phyloP scores from a whole-genome alignment of 2,329 filamentous ascomycete species.

The Penicillium sp. region DNA sequence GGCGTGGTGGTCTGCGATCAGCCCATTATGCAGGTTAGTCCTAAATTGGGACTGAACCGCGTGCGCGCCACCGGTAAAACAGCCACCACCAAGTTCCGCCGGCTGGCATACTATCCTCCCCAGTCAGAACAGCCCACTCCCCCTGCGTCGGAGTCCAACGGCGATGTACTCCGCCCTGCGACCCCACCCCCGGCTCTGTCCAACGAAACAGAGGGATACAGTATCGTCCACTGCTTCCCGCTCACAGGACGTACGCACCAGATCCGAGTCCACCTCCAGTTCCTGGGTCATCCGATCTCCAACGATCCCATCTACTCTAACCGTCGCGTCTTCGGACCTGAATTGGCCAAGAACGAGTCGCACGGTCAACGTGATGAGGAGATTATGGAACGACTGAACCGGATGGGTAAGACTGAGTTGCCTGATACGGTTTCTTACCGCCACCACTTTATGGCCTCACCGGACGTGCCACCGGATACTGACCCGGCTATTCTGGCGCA shows the following conservation, averaged over 20 bases:
- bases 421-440: slow-evolving; percentile 91
- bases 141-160: background rate
- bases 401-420: slow-evolving; percentile 93
- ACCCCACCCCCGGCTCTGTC: slow-evolving; percentile 35
- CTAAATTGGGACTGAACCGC: slow-evolving; percentile 89
- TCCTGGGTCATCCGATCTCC: slow-evolving; percentile 88
- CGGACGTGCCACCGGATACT: slow-evolving; percentile 37
- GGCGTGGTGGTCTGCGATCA: slow-evolving; percentile 90
- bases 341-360: slow-evolving; percentile 70
- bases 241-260: slow-evolving; percentile 95
- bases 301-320: slow-evolving; percentile 99
- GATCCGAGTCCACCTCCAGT: slow-evolving; percentile 90
- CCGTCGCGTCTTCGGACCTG: slow-evolving; percentile 81
- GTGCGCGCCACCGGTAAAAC: slow-evolving; percentile 92
- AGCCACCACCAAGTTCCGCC: slow-evolving; percentile 86
- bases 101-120: slow-evolving; percentile 83
- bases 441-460: slow-evolving; percentile 43
- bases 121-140: slow-evolving; percentile 1
- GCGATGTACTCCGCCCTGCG: slow-evolving; percentile 23
- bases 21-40: slow-evolving; percentile 90
- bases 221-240: slow-evolving; percentile 89
- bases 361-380: slow-evolving; percentile 78
- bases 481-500: slow-evolving; percentile 40
- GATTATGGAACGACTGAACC: slow-evolving; percentile 78
- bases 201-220: slow-evolving; percentile 71